These are phyloP conservation scores for Syncephalastrum monosporum DNA, from an alignment of 371 early-diverging fungal species.

Conservation along the genomic window DNA sequence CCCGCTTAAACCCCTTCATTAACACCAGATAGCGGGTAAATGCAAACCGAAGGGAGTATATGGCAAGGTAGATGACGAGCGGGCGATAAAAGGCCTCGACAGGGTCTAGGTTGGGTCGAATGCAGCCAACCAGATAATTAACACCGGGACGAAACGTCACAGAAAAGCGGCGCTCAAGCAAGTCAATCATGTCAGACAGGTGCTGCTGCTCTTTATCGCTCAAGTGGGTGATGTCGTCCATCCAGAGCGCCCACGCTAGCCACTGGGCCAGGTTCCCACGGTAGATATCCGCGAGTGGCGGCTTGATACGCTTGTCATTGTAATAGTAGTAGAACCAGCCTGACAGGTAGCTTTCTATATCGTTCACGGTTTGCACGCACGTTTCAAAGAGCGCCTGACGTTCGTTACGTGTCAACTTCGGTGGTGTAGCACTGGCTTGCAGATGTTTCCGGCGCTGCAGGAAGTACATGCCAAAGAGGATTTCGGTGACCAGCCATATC, in stretches of 20 bases:
- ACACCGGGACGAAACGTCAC: slow-evolving; percentile 50
- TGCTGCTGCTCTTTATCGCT: slow-evolving; percentile 38
- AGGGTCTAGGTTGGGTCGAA: slow-evolving; percentile 61
- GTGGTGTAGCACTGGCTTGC: too few relatives aligned
- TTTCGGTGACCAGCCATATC: too few relatives aligned
- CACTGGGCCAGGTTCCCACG: slow-evolving; percentile 16
- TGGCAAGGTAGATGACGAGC: slow-evolving; percentile 48
- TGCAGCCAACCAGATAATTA: slow-evolving; percentile 51
- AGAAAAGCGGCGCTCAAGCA: slow-evolving; percentile 38
- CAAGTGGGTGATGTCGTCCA: slow-evolving; percentile 31
- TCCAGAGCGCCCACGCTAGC: slow-evolving; percentile 62
- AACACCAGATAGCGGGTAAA: too few relatives aligned
- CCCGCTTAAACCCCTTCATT: slow-evolving; percentile 17
- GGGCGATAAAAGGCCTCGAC: slow-evolving; percentile 64
- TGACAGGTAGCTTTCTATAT: too few relatives aligned
- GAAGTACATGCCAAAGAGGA: too few relatives aligned
- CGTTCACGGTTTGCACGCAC: too few relatives aligned
- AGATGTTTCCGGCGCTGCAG: too few relatives aligned
- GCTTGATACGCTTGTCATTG: too few relatives aligned
- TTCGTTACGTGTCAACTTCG: too few relatives aligned
- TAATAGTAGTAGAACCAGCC: too few relatives aligned
- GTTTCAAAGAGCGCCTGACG: too few relatives aligned
- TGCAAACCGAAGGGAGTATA: slow-evolving; percentile 23
- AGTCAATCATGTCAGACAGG: slow-evolving; percentile 44
- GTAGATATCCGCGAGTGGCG: background rate